Base-by-base conservation (phyloP, 495 filamentous ascomycete genomes). In the Parathielavia hyrcaniae region DNA sequence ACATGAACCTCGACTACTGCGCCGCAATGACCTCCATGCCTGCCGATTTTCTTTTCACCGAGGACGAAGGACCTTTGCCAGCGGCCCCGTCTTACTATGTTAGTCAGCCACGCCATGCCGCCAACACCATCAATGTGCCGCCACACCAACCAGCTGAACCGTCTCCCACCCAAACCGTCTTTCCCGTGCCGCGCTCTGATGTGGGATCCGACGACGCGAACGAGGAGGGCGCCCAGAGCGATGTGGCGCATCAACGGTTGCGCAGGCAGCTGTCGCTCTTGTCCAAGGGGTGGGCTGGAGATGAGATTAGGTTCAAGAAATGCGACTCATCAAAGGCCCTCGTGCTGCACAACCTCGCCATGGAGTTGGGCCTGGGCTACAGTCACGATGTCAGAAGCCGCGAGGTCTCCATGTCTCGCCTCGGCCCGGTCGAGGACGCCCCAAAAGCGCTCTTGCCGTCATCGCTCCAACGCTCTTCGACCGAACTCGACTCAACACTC, bases 241-340 rank as follows among this genome's bases (percentile, higher is more conserved):
- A 52, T 32, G 14, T 55, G 14, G 60, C 61, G 1, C 56, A 41
- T 1, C 51, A 63, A n/a, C 58, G 60, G 16, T 52, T 69, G 19
- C 67, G 67, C 14, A 58, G 55, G 50, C 67, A 69, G 40, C 48
- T 69, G 4, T 64, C 64, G 8, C 60, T 69, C 1, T 49, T 69
- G 12, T 59, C 62, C 35, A 59, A 59, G 51, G 67, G 67, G 11
- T 69, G 64, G 35, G 64, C 55, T 13, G 67, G 67, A 11, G 67
- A 69, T 41, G 64, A 67, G 50, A 64, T 69, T 13, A 26, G 64
- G 26, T 69, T 69, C 59, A 69, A 65, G 50, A 64, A 67, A 40
- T 67, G 64, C 53, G 64, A 69, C 32, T 50, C 62, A 1, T 59
- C 64, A 45, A 69, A 69, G 41, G 61, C 67, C 11, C 43, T 65